Base-by-base conservation (phyloP, 2,329 filamentous ascomycete species). In the Rhytidhysteron rufulum region DNA sequence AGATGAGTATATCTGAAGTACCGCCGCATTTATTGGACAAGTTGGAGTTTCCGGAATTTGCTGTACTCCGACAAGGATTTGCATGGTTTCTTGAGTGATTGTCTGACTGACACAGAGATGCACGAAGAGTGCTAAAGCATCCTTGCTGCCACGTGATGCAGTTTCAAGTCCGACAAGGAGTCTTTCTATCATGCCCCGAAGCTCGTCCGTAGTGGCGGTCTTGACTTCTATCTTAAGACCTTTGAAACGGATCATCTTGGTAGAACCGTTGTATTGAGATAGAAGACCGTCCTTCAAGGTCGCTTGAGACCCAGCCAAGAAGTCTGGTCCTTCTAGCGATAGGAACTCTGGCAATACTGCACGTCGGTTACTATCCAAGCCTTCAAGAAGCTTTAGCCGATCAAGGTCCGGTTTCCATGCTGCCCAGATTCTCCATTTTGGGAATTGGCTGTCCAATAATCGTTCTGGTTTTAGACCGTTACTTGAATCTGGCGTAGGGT, bases 301-400 rank as follows among this genome's bases (percentile, higher is more conserved):
- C 2, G n/a, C 8, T 13, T 47, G 18, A 4, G 19, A 42, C 17
- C 49, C 48, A 7, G 34, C 46, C 10, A 57, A 43, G 19, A 60
- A 53, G 21, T 62, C 58, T 4, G 60, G 60, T 2, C 60, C 60
- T 31, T 64, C 58, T 8, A 64, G 41, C 5, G 53, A 49, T 2
- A 57, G 32, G 8, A 63, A 4, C 30, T 60, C 57, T 5, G 43
- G 37, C 3, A 64, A 31, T 5, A 53, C 25, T 4, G 43, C 45
- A 7, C 50, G 42, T n/a, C 35, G 41, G 7, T 35, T 31, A 22
- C 40, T 43, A n/a, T 49, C 43, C 11, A 55, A 22, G 5, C 37
- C 40, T 32, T 50, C 42, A 10, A 55, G 33, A 8, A 44, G 25
- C 3, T 31, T 39, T 13, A 60, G 39, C 3, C 49, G 46, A 4